These are phyloP conservation scores for Kodamaea ohmeri DNA, from an alignment of 1,139 yeast genomes.

Conservation along the genomic window DNA sequence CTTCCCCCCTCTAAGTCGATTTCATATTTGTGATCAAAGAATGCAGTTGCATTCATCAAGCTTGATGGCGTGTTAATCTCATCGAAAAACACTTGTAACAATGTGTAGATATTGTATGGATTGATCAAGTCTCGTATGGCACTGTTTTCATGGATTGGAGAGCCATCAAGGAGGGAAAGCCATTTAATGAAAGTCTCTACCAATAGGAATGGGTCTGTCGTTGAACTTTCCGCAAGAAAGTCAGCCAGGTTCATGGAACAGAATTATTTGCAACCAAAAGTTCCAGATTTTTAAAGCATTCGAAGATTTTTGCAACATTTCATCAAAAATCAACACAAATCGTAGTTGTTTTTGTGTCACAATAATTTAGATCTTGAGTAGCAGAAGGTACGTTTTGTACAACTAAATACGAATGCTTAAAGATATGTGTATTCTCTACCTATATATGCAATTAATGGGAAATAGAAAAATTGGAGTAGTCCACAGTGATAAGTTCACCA, in stretches of 20 bases:
- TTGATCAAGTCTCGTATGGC: slow-evolving; percentile 14
- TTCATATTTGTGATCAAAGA: slow-evolving; percentile 1
- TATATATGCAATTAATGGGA: slow-evolving; percentile 13
- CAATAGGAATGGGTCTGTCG: slow-evolving; percentile 7
- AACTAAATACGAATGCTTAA: not conserved
- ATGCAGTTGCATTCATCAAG: not conserved
- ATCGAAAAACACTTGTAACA: not conserved
- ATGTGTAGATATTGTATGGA: slow-evolving; percentile 12
- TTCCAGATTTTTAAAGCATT: not conserved
- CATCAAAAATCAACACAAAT: not conserved
- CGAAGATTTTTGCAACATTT: not conserved
- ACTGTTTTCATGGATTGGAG: slow-evolving; percentile 16
- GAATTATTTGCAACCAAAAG: not conserved
- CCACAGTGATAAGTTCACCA: slow-evolving; percentile 45
- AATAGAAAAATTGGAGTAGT: slow-evolving; percentile 44
- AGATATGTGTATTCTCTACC: not conserved
- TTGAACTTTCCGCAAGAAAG: not conserved
- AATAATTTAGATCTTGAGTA: too few species aligned
- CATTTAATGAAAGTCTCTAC: slow-evolving; percentile 23
- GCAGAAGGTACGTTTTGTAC: too few species aligned
- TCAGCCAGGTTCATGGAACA: not conserved
- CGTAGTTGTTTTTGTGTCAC: too few species aligned
- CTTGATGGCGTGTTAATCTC: not conserved
- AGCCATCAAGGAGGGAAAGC: slow-evolving; percentile 25
- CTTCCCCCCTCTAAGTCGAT: slow-evolving; percentile 5